Evolutionary conservation across 1,284 basidiomycete species (phyloP), one percentile per base, ranked within the genome.

Genomic region (Apiotrichum montevideense): DNA sequence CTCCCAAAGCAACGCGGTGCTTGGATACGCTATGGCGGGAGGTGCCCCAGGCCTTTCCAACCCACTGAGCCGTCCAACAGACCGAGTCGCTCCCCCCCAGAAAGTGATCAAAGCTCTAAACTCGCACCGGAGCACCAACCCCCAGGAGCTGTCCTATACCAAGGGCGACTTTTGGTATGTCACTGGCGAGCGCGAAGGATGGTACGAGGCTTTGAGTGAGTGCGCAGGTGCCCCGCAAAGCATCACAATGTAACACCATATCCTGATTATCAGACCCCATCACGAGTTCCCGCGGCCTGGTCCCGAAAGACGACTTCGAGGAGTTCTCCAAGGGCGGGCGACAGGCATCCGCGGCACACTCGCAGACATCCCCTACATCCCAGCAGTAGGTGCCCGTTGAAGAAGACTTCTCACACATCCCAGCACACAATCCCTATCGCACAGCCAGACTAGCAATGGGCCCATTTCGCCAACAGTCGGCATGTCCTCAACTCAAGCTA

Each of bases 161-260:
- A 88, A 89, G 76, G 96, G 96, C 61, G 96, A 99, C 79, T 98
- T 98, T 78, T 98, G 97, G 80, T 90, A 98, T 77, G 94, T 98
- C 57, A 81, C 90, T 39, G 84, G 84, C 62, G 90, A 95, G 79
- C 67, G 75, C 54, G 72, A 74, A 48, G 74, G 69, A 15, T 92
- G 85, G 84, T 94, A 88, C 69, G 87, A 92, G 72, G 91, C 88
- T 4, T 84, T 92, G 71, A 94, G 77, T 78, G 58, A 67, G 77
- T 77, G 14, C 9, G 4, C 87, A 91, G 21, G 21, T 21, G 21
- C 21, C 21, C 21, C 21, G 21, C 21, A 21, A 21, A 21, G 21
- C 21, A 21, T 21, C 21, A 21, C 21, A 21, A 21, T 21, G 21
- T 21, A 21, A 21, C 21, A 21, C 21, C 21, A 21, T 21, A 6